phyloP scores from a whole-genome alignment of 176 grass and related monocot genomes.

The Miscanthus lutarioriparius region DNA sequence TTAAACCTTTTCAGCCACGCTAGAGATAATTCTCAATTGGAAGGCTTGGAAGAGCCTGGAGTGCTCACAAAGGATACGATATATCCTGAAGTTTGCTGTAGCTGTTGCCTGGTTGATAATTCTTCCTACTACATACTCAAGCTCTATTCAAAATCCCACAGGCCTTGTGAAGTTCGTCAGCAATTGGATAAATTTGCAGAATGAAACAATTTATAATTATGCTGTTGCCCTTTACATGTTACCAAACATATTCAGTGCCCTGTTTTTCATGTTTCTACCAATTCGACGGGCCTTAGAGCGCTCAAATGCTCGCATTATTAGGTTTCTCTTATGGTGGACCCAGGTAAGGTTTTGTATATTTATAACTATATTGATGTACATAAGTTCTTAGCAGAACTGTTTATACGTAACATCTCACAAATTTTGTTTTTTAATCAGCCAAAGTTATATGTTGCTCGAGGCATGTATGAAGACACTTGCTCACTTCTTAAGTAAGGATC shows the following conservation, averaged over 20 bases:
- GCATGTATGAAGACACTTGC: constrained; percentile 81
- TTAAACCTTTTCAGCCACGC: constrained; percentile 55
- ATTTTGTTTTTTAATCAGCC: constrained; percentile 58
- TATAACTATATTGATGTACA: constrained; percentile 12
- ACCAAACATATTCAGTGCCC: constrained; percentile 81
- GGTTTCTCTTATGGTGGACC: constrained; percentile 95
- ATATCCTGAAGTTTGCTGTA: constrained; percentile 79
- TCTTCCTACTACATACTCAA: constrained; percentile 65
- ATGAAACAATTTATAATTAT: constrained; percentile 77
- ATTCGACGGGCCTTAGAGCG: constrained; percentile 60
- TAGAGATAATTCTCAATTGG: constrained; percentile 88
- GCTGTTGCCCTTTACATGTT: constrained; percentile 87
- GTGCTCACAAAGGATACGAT: constrained; percentile 68
- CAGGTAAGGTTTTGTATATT: constrained; percentile 62
- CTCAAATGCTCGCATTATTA: constrained; percentile 62
- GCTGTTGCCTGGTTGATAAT: constrained; percentile 91
- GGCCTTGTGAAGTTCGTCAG: constrained; percentile 85
- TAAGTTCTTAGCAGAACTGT: constrained; percentile 19
- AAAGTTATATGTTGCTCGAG: constrained; percentile 84
- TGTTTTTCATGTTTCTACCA: constrained; percentile 87
- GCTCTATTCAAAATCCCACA: constrained; percentile 80
- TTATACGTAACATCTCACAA: constrained; percentile 6
- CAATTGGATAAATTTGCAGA: constrained; percentile 75
- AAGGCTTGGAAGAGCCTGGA: constrained; percentile 87
- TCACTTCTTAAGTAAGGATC: constrained; percentile 88